A percentile compares a stretch with the other conserved stretches of the same genome.
phyloP scores from a whole-genome alignment of 257 asterid genomes.

The Ilex aquifolium region DNA sequence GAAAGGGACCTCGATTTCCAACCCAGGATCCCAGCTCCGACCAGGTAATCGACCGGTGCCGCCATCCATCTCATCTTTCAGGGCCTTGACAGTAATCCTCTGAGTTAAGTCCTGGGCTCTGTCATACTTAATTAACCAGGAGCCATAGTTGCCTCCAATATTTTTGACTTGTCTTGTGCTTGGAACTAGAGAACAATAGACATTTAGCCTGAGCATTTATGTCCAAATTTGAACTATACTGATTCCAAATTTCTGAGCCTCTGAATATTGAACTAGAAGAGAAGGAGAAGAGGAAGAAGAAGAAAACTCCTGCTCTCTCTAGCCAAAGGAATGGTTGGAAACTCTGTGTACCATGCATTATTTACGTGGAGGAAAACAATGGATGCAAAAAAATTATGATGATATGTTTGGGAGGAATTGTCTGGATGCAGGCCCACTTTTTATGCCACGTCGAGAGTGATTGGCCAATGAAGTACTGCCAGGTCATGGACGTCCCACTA shows the following conservation, averaged over 20 bases:
- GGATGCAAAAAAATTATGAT: slow-evolving; percentile 7
- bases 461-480: slow-evolving; percentile 1
- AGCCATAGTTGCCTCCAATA: slow-evolving; percentile 14
- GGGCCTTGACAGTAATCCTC: slow-evolving; percentile 40
- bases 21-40: slow-evolving; percentile 76
- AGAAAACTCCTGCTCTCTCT: not conserved
- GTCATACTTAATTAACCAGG: slow-evolving; percentile 28
- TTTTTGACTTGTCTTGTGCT: slow-evolving; percentile 23
- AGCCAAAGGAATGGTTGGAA: not conserved
- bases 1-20: slow-evolving; percentile 79
- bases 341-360: slow-evolving; percentile 24
- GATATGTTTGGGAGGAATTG: not conserved
- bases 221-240: not conserved
- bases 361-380: slow-evolving; percentile 46
- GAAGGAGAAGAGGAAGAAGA: slow-evolving; percentile 3
- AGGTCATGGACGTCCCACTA: slow-evolving; percentile 3
- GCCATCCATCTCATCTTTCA: slow-evolving; percentile 65
- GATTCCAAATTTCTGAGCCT: not conserved
- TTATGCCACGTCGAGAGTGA: not conserved
- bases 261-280: slow-evolving; percentile 11
- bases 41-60: slow-evolving; percentile 53
- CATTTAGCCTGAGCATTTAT: slow-evolving; percentile 44
- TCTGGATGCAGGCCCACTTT: not conserved
- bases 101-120: slow-evolving; percentile 19
- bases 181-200: slow-evolving; percentile 33